Percentiles rank a stretch among this genome's conserved stretches.
Evolutionary conservation across 1,284 basidiomycete genomes (phyloP).

Genomic region (Vanrija sp.): DNA sequence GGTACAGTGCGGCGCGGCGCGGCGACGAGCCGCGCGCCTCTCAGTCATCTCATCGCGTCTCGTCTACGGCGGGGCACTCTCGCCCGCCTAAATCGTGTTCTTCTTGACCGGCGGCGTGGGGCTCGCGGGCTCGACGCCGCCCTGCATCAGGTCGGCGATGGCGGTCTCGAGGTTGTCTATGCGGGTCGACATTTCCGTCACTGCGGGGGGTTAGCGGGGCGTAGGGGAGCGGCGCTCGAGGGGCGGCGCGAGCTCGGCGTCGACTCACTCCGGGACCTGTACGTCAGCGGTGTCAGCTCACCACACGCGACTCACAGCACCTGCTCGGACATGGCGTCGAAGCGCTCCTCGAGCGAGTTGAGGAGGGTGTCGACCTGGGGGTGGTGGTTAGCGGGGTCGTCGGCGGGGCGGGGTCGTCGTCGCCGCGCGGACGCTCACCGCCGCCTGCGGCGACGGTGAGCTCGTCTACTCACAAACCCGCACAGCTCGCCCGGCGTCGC

Average conservation of each 20-base stretch:
- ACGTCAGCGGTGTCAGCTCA: conserved; percentile 4
- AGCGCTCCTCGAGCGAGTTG: conserved; percentile 40
- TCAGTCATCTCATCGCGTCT: too few relatives aligned
- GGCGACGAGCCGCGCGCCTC: too few relatives aligned
- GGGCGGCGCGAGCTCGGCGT: background rate
- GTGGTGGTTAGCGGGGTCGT: background rate
- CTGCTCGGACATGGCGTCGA: conserved; percentile 48
- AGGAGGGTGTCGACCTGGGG: conserved; percentile 45
- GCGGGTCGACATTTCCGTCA: conserved; percentile 46
- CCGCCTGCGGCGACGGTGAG: too few relatives aligned
- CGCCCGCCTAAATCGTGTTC: background rate
- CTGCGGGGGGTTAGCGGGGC: conserved; percentile 16
- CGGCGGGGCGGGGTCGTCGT: background rate
- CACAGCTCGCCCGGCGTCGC: conserved; percentile 43
- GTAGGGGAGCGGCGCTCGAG: background rate
- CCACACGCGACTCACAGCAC: conserved; percentile 36
- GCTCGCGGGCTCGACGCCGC: conserved; percentile 20
- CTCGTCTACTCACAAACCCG: conserved; percentile 36
- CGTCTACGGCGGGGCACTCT: too few relatives aligned
- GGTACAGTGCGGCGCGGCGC: too few relatives aligned
- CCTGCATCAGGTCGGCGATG: conserved; percentile 43
- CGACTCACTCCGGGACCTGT: conserved; percentile 33
- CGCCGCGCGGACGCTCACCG: too few relatives aligned
- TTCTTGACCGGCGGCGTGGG: conserved; percentile 7
- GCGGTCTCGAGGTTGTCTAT: conserved; percentile 47